Conservation (phyloP, 768 basidiomycete species). For the Lentinus tigrinus region DNA sequence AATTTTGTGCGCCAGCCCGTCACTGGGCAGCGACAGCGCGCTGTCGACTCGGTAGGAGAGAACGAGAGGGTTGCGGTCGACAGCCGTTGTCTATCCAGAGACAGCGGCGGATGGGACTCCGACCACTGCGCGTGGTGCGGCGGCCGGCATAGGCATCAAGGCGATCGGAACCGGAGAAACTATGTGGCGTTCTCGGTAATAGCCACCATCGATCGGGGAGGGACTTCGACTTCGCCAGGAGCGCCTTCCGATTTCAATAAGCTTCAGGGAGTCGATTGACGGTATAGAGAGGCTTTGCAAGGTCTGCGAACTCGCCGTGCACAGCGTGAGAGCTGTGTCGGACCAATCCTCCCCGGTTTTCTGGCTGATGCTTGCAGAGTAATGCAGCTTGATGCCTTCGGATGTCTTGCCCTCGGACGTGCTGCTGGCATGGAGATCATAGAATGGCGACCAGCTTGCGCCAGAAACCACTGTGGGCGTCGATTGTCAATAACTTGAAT, state of each 20-base stretch:
- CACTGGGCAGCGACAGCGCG: conserved; percentile 49
- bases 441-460: conserved; percentile 52
- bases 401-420: conserved; percentile 4
- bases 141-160: background rate
- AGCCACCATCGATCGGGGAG: too few relatives aligned
- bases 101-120: background rate
- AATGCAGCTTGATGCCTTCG: conserved; percentile 31
- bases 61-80: conserved; percentile 48
- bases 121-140: background rate
- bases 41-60: conserved; percentile 52
- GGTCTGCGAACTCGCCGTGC: conserved; percentile 46
- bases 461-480: conserved; percentile 44
- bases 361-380: conserved; percentile 53
- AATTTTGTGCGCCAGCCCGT: conserved; percentile 54
- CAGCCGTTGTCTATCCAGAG: background rate
- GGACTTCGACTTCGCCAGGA: too few relatives aligned
- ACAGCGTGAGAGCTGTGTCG: conserved; percentile 48
- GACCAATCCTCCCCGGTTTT: conserved; percentile 63
- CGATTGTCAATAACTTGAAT: background rate
- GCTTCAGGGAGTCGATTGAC: background rate
- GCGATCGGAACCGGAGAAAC: too few relatives aligned
- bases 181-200: too few relatives aligned
- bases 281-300: conserved; percentile 19
- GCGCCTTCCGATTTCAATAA: too few relatives aligned
- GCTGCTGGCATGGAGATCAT: conserved; percentile 58